Evolutionary conservation across 1,284 basidiomycete species (phyloP).

Genomic region (Ganoderma sp.): DNA sequence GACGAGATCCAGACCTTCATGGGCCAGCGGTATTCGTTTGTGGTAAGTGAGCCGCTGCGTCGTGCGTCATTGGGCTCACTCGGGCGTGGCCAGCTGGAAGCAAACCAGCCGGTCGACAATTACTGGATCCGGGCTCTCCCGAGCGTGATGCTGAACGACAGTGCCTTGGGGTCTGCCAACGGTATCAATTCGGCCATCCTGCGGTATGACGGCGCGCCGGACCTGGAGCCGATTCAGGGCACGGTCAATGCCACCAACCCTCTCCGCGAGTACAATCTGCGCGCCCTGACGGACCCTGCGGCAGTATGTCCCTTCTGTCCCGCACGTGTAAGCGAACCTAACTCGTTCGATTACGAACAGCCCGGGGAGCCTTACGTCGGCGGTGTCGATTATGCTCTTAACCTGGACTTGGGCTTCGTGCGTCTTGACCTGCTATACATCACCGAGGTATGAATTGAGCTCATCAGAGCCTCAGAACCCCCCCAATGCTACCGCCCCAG

Average conservation of each 20-base stretch:
- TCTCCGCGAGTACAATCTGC: conserved; percentile 42
- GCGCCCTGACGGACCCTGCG: conserved; percentile 19
- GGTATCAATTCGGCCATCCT: conserved; percentile 61
- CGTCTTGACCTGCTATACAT: not conserved
- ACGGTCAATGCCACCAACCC: conserved; percentile 35
- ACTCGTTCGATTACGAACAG: conserved; percentile 14
- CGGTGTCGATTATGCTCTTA: not conserved
- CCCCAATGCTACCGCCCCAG: too few relatives aligned
- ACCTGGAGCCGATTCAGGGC: conserved; percentile 43
- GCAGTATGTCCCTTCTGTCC: conserved; percentile 17
- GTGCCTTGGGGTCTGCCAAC: conserved; percentile 36
- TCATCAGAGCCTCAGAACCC: too few relatives aligned
- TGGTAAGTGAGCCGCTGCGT: conserved; percentile 24
- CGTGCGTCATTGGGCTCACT: too few relatives aligned
- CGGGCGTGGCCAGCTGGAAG: conserved; percentile 33
- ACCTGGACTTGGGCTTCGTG: not conserved
- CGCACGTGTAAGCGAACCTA: not conserved
- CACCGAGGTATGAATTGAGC: too few relatives aligned
- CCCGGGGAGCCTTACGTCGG: conserved; percentile 34
- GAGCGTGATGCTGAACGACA: conserved; percentile 32
- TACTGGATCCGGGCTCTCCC: conserved; percentile 54
- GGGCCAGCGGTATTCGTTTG: conserved; percentile 45
- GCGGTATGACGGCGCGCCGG: conserved; percentile 54
- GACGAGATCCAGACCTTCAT: conserved; percentile 48
- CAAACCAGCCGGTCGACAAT: conserved; percentile 45